A percentile compares a stretch with the other conserved stretches of the same genome.
Conservation (phyloP, 1,139 yeast genomes). For the Suhomyces bokatorum region DNA sequence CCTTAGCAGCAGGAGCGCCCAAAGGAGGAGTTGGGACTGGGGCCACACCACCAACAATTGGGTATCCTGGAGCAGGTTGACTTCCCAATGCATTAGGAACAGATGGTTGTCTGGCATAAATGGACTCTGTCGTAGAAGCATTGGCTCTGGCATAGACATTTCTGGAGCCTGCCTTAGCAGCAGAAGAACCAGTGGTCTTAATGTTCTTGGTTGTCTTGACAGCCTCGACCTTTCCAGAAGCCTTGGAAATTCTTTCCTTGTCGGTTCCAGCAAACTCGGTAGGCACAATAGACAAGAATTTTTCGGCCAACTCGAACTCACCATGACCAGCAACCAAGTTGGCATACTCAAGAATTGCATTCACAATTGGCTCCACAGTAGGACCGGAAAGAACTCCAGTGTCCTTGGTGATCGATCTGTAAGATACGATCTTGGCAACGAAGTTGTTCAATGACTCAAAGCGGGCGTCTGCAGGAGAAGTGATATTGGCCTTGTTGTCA, state of each 20-base stretch:
- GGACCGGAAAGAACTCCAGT: slow-evolving; percentile 46
- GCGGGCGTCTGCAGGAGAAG: slow-evolving; percentile 82
- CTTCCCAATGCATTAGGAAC: background rate
- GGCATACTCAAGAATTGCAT: slow-evolving; percentile 73
- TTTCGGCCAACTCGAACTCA: slow-evolving; percentile 76
- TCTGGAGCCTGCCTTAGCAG: slow-evolving; percentile 8
- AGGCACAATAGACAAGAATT: slow-evolving; percentile 70
- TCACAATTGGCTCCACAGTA: slow-evolving; percentile 53
- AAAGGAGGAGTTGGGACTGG: slow-evolving; percentile 5
- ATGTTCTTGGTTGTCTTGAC: background rate
- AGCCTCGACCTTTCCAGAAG: slow-evolving; percentile 30
- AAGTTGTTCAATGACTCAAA: slow-evolving; percentile 78
- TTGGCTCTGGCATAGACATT: slow-evolving; percentile 13
- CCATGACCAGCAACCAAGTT: slow-evolving; percentile 81
- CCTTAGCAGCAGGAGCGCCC: slow-evolving; percentile 1
- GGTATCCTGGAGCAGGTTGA: background rate
- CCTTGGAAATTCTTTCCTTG: slow-evolving; percentile 75
- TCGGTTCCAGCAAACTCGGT: slow-evolving; percentile 56
- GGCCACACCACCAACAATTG: slow-evolving; percentile 7
- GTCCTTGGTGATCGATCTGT: slow-evolving; percentile 54
- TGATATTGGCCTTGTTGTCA: slow-evolving; percentile 35
- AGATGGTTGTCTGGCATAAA: background rate
- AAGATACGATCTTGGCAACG: slow-evolving; percentile 80
- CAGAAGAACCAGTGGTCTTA: slow-evolving; percentile 1
- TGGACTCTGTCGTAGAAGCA: slow-evolving; percentile 1